Evolutionary conservation across 495 filamentous ascomycete species (phyloP).

Genomic region (Clohesyomyces aquaticus): DNA sequence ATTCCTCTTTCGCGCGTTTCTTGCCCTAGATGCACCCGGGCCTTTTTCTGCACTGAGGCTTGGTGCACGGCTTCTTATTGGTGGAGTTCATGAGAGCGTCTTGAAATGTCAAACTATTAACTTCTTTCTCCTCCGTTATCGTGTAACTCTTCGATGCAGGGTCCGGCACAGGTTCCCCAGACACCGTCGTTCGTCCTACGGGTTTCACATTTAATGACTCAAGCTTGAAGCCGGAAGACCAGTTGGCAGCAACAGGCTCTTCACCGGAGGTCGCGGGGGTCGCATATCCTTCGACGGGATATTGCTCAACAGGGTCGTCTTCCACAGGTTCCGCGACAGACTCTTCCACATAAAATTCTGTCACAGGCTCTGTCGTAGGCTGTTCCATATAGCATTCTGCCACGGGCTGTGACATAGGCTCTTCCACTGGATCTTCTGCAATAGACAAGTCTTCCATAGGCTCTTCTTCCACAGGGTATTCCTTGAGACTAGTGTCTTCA

Average conservation of each 20-base stretch:
- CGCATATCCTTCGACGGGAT: background rate
- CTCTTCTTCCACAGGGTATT: background rate
- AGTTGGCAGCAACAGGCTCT: background rate
- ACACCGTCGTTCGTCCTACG: no score
- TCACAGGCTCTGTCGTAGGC: background rate
- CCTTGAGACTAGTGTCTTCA: no score
- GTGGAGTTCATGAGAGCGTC: background rate
- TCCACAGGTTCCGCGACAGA: background rate
- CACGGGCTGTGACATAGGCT: background rate
- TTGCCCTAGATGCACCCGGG: background rate
- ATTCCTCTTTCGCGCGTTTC: slow-evolving; percentile 2
- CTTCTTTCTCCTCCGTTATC: no score
- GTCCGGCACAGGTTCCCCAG: no score
- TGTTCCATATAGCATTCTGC: background rate
- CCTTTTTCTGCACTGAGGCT: background rate
- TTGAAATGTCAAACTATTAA: no score
- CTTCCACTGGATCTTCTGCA: background rate
- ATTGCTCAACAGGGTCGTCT: background rate
- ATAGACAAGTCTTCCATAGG: background rate
- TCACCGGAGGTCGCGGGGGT: background rate
- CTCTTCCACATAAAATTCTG: background rate
- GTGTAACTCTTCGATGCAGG: no score
- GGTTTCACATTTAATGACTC: no score
- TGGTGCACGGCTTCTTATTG: background rate
- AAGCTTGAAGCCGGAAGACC: no score